Evolutionary conservation across 306 rosid species (phyloP), one percentile per base, ranked within the genome.

Genomic region (Lupinus albus): DNA sequence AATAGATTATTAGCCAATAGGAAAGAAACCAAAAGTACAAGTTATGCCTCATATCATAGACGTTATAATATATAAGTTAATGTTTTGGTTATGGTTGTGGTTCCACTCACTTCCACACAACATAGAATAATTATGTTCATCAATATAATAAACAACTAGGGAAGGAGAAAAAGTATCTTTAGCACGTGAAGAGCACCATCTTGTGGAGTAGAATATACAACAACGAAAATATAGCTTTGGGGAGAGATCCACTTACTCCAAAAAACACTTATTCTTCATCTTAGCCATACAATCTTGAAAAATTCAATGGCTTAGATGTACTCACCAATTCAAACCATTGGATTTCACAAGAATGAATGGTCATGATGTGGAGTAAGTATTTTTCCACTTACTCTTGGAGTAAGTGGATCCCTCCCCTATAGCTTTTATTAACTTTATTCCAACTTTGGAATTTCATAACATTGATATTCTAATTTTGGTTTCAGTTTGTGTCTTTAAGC

Each of bases 171-270:
- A 58, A 55, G 75, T 38, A 54, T 32, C 15, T 58, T 14, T 25
- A 46, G 63, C 83, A 73, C 76, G 68, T 68, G 83, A 47, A 42
- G 72, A 57, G 57, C 74, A 58, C 15, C 35, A 42, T 42, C 67
- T 61, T 18, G 15, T 5, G 11, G 17, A 32, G 11, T 58, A 32
- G 25, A 58, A 58, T 35, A 58, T 35, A 14, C 16, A 32, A 8
- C 15, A 58, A 33, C 6, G 1, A 35, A 13, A n/a, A 12, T 58
- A 33, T 35, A 58, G 11, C 7, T 11, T 57, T 30, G 5, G 4
- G n/a, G n/a, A n/a, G n/a, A n/a, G n/a, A n/a, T n/a, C n/a, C n/a
- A n/a, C n/a, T n/a, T n/a, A n/a, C n/a, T n/a, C n/a, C n/a, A n/a
- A n/a, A n/a, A n/a, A n/a, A n/a, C n/a, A n/a, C n/a, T n/a, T n/a